These are phyloP conservation scores for Trichoderma atrobrunneum DNA, from an alignment of 2,329 filamentous ascomycete genomes.

Conservation along the genomic window DNA sequence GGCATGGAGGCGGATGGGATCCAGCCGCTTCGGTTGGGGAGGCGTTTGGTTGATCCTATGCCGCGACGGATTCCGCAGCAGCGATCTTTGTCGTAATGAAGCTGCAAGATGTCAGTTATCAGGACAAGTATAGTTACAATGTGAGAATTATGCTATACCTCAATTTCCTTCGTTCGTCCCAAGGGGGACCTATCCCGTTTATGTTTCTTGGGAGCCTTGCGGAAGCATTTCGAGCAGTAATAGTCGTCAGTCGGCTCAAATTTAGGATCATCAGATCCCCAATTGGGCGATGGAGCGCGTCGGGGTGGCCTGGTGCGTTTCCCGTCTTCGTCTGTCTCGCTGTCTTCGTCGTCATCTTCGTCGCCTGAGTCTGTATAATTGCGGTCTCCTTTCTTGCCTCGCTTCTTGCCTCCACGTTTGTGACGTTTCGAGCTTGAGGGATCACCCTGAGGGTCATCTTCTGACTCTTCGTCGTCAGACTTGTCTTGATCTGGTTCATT, in stretches of 20 bases:
- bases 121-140: too few relatives aligned
- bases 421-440: slow-evolving; percentile 8
- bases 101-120: slow-evolving; percentile 12
- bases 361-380: not conserved
- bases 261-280: slow-evolving; percentile 21
- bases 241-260: slow-evolving; percentile 30
- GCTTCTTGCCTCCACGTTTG: not conserved
- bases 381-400: not conserved
- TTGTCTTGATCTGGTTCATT: not conserved
- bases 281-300: slow-evolving; percentile 27
- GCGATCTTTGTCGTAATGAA: slow-evolving; percentile 23
- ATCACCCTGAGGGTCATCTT: not conserved
- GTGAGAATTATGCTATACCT: slow-evolving; percentile 17
- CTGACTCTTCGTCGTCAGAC: not conserved
- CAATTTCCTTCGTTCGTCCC: slow-evolving; percentile 23
- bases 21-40: slow-evolving; percentile 37
- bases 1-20: slow-evolving; percentile 25
- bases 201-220: slow-evolving; percentile 29
- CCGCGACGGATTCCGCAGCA: slow-evolving; percentile 31
- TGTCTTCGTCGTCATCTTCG: slow-evolving; percentile 6
- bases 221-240: slow-evolving; percentile 36
- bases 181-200: slow-evolving; percentile 23
- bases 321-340: slow-evolving; percentile 17
- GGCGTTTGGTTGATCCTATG: slow-evolving; percentile 17
- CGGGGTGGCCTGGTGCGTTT: slow-evolving; percentile 5